A percentile compares a stretch with the other conserved stretches of the same genome.
Conservation (phyloP, 1,284 basidiomycete genomes). For the Apiotrichum porosum region DNA sequence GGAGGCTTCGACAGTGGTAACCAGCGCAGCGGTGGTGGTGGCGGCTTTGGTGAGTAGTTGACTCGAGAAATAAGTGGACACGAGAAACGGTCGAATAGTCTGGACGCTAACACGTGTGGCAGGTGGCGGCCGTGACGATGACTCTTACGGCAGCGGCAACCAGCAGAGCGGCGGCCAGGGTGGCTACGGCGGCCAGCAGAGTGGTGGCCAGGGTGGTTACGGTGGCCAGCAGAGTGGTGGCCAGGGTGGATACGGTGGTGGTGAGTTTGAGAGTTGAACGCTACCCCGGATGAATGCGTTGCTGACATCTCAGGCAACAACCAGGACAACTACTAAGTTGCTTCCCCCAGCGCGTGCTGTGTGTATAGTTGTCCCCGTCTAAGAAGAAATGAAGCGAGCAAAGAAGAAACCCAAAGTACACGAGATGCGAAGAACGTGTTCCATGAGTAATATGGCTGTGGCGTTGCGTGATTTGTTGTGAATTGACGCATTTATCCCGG, state of each 20-base stretch:
- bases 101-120: no score
- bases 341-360: no score
- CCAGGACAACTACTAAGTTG: conserved; percentile 1
- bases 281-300: no score
- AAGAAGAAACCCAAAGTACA: background rate
- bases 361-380: background rate
- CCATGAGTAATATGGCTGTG: background rate
- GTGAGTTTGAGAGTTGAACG: no score
- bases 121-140: no score
- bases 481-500: background rate
- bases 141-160: background rate
- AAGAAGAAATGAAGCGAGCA: background rate
- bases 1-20: no score
- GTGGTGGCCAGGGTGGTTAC: background rate
- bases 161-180: background rate
- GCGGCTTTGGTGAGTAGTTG: no score
- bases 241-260: no score
- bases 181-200: background rate
- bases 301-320: background rate
- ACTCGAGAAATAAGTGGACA: no score
- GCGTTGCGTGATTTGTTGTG: background rate
- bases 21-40: no score
- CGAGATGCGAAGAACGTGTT: background rate
- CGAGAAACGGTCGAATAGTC: no score
- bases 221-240: background rate